Conservation (phyloP, 805 yeast species). For the Kazachstania kunashirensis region DNA sequence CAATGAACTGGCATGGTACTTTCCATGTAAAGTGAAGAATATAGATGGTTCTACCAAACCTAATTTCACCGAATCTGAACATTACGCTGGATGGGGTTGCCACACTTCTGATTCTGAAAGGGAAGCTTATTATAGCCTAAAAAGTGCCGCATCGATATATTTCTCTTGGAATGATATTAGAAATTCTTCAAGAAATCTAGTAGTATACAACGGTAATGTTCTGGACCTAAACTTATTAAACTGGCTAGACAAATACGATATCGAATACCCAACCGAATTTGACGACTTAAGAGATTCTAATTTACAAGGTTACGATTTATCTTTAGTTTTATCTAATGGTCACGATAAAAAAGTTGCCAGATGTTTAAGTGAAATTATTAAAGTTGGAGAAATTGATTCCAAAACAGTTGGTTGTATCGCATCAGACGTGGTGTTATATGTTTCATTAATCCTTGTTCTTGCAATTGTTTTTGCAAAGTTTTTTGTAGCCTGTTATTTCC, state of each 20-base stretch:
- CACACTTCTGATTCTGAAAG: slow-evolving; percentile 72
- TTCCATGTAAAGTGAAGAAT: slow-evolving; percentile 72
- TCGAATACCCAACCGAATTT: slow-evolving; percentile 65
- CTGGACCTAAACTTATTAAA: slow-evolving; percentile 67
- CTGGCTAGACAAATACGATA: slow-evolving; percentile 63
- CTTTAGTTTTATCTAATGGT: slow-evolving; percentile 56
- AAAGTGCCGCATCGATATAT: slow-evolving; percentile 62
- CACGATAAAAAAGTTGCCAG: slow-evolving; percentile 62
- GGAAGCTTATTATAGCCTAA: slow-evolving; percentile 49
- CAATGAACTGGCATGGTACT: slow-evolving; percentile 81
- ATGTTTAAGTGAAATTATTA: slow-evolving; percentile 76
- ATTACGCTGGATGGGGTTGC: slow-evolving; percentile 85
- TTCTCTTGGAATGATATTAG: slow-evolving; percentile 84
- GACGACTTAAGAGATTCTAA: slow-evolving; percentile 44
- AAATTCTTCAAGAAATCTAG: slow-evolving; percentile 60
- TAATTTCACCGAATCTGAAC: slow-evolving; percentile 44
- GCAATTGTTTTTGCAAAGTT: slow-evolving; percentile 73
- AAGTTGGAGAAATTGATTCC: slow-evolving; percentile 83
- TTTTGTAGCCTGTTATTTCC: slow-evolving; percentile 77
- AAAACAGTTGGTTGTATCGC: slow-evolving; percentile 92
- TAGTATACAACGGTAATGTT: slow-evolving; percentile 84
- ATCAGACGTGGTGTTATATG: slow-evolving; percentile 68
- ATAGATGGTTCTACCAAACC: slow-evolving; percentile 67
- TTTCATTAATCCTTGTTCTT: slow-evolving; percentile 76
- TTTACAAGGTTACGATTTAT: slow-evolving; percentile 72